Base-by-base conservation (phyloP, 345 rosid genomes). In the Rhizophora mangle region DNA sequence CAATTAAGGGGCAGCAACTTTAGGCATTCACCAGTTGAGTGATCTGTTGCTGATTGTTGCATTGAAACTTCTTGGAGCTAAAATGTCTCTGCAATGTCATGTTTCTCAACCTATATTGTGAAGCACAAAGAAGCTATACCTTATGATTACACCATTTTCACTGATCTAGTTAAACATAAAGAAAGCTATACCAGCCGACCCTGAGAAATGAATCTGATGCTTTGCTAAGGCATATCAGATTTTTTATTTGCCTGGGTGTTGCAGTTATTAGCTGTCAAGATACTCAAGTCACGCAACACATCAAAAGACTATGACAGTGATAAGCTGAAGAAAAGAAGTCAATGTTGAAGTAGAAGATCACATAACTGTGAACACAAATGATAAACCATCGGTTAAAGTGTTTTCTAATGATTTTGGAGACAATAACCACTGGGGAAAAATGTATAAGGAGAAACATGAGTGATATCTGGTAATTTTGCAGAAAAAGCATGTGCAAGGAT, bases 41-140 rank as follows among this genome's bases (percentile, higher is more conserved):
- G 96, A 83, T 95, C 96, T 0, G 96, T 92, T 56, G 97, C 97
- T 52, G 97, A 95, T 79, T 95, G 97, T 70, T 92, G 97, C 97
- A 90, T 92, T 74, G 97, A 96, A 57, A 92, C 97, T 79, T 89
- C 93, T 60, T 92, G 83, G 68, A 95, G 96, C 72, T 96, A 75
- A 76, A 92, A 90, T 67, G 96, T 96, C 85, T 95, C 96, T 3
- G 72, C 65, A 6, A 92, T 96, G 72, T 90, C 99, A 76, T 51
- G 78, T 79, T 86, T 85, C 67, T 88, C 92, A 71, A 90, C 96
- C 96, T 94, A 72, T 68, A 72, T 53, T 56, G 70, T 62, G 71
- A 26, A 51, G 58, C 13, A 57, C 27, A 65, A 26, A 61, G 46
- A 31, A 22, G 68, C 63, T 26, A 77, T 60, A 69, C 4, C 19